These are phyloP conservation scores for Chaetomium sp. DNA, from an alignment of 2,329 filamentous ascomycete genomes.

Conservation along the genomic window DNA sequence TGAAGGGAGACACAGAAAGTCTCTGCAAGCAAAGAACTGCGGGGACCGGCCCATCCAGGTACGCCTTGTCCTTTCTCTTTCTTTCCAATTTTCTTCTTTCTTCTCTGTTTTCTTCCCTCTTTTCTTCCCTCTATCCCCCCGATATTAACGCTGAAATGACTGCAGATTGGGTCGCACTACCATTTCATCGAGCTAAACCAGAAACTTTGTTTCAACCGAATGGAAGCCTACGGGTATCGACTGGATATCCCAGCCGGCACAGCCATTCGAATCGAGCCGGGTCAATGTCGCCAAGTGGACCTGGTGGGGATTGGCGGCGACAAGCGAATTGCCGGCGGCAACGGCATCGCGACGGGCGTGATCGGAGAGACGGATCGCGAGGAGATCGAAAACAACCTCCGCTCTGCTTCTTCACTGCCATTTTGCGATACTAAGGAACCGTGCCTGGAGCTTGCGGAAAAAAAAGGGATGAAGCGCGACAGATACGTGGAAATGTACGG, in stretches of 20 bases:
- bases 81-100: no score
- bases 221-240: slow-evolving; percentile 78
- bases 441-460: no score
- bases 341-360: slow-evolving; percentile 71
- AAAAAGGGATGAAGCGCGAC: slow-evolving; percentile 57
- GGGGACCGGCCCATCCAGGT: slow-evolving; percentile 88
- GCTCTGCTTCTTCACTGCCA: slow-evolving; percentile 48
- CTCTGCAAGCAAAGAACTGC: slow-evolving; percentile 75
- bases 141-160: no score
- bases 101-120: no score
- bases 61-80: no score
- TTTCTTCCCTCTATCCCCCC: no score
- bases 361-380: slow-evolving; percentile 66
- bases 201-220: slow-evolving; percentile 82
- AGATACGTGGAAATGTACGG: slow-evolving; percentile 90
- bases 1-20: slow-evolving; percentile 67
- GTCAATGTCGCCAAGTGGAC: slow-evolving; percentile 77
- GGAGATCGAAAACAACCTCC: slow-evolving; percentile 67
- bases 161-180: slow-evolving; percentile 77
- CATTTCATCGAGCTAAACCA: slow-evolving; percentile 95
- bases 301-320: slow-evolving; percentile 83
- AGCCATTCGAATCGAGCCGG: slow-evolving; percentile 90
- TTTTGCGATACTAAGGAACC: no score
- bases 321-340: slow-evolving; percentile 83
- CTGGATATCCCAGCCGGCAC: slow-evolving; percentile 91